phyloP scores from a whole-genome alignment of 768 basidiomycete species.

The Cystobasidium tubakii region DNA sequence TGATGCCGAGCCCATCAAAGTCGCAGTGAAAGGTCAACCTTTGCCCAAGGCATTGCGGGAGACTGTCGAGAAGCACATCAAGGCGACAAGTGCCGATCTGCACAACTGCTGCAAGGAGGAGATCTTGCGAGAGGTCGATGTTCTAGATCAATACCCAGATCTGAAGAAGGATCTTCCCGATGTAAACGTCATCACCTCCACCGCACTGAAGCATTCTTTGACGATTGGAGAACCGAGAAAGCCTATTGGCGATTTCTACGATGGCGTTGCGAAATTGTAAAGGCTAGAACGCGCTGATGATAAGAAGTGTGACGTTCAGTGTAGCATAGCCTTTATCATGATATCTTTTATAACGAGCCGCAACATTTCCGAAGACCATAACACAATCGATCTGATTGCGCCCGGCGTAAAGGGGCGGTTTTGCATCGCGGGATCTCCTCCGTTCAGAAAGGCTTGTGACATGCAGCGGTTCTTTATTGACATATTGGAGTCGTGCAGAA shows the following conservation, averaged over 20 bases:
- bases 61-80: constrained; percentile 1
- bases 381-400: too few relatives aligned
- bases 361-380: too few relatives aligned
- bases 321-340: neutral
- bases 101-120: constrained; percentile 19
- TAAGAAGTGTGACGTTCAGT: neutral
- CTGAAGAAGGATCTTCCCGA: constrained; percentile 3
- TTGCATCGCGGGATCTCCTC: too few relatives aligned
- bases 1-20: neutral
- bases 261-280: constrained; percentile 6
- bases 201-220: neutral
- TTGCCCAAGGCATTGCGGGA: neutral
- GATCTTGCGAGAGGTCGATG: neutral
- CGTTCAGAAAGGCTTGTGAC: too few relatives aligned
- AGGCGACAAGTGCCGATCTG: neutral
- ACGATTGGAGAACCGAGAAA: neutral
- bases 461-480: too few relatives aligned
- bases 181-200: neutral
- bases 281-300: neutral
- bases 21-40: neutral
- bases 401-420: too few relatives aligned
- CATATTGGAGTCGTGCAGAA: too few relatives aligned
- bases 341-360: too few relatives aligned
- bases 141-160: neutral
- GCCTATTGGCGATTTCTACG: constrained; percentile 7